These are phyloP conservation scores for Aquanectria penicillioides DNA, from an alignment of 2,329 filamentous ascomycete species.

Conservation along the genomic window DNA sequence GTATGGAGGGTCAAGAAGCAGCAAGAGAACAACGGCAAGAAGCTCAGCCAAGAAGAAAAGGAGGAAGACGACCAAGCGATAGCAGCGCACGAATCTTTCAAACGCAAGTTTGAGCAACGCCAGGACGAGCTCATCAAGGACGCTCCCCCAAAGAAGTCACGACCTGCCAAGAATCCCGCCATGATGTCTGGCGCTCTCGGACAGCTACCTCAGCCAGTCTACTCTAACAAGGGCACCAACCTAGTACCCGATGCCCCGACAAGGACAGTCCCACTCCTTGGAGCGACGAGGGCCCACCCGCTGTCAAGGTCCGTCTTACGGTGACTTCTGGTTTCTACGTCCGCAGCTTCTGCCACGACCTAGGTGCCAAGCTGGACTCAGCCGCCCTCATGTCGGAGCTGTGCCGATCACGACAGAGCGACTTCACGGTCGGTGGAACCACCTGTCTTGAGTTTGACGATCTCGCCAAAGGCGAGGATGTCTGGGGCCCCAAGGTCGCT, in stretches of 20 bases:
- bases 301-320: conserved; percentile 86
- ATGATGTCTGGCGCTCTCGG: conserved; percentile 69
- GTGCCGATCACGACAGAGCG: conserved; percentile 80
- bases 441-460: conserved; percentile 85
- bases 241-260: conserved; percentile 61
- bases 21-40: conserved; percentile 60
- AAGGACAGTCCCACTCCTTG: conserved; percentile 63
- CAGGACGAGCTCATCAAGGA: conserved; percentile 68
- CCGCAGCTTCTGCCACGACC: conserved; percentile 89
- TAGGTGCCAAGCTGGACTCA: conserved; percentile 84
- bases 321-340: conserved; percentile 98
- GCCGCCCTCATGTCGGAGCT: conserved; percentile 88
- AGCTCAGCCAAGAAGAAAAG: conserved; percentile 64
- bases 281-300: conserved; percentile 74
- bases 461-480: conserved; percentile 77
- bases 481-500: conserved; percentile 81
- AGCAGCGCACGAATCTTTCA: conserved; percentile 65
- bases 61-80: conserved; percentile 64
- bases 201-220: conserved; percentile 56
- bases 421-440: conserved; percentile 75
- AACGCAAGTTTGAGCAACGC: conserved; percentile 66
- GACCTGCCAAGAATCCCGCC: conserved; percentile 46
- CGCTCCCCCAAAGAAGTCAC: conserved; percentile 50
- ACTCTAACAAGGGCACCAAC: conserved; percentile 58
- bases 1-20: conserved; percentile 71